Percentiles rank a stretch among this genome's conserved stretches.
Evolutionary conservation across 768 basidiomycete species (phyloP).

Genomic region (Hericium rajendrae): DNA sequence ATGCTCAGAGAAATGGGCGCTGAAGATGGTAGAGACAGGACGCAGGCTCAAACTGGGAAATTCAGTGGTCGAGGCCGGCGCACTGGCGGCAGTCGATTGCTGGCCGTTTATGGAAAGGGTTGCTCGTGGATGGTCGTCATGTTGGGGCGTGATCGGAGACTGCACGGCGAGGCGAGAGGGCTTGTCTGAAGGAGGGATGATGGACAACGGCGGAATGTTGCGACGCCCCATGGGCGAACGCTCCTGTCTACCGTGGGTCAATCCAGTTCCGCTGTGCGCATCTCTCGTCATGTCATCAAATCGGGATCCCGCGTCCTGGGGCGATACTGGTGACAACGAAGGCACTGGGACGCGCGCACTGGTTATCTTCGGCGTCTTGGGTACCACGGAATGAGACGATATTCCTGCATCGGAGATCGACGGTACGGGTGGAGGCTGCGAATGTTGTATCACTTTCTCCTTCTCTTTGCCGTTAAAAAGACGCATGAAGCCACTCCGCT

Average conservation of each 20-base stretch:
- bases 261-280: background rate
- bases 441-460: slow-evolving; percentile 30
- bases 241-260: background rate
- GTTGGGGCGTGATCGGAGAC: background rate
- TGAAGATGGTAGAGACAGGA: slow-evolving; percentile 70
- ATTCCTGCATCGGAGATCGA: slow-evolving; percentile 27
- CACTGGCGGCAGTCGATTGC: slow-evolving; percentile 29
- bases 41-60: slow-evolving; percentile 64
- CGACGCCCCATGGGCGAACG: background rate
- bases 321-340: slow-evolving; percentile 4
- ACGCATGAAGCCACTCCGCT: slow-evolving; percentile 77
- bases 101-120: no score
- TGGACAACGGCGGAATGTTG: background rate
- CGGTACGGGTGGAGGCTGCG: slow-evolving; percentile 49
- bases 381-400: background rate
- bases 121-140: no score
- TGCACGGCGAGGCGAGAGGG: background rate
- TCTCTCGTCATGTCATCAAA: background rate
- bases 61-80: slow-evolving; percentile 51
- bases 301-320: slow-evolving; percentile 5
- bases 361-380: slow-evolving; percentile 14
- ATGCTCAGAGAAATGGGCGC: slow-evolving; percentile 50
- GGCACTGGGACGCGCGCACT: slow-evolving; percentile 16
- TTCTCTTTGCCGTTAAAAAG: slow-evolving; percentile 53
- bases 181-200: background rate